Evolutionary conservation across 768 basidiomycete species (phyloP).

Genomic region (Rhodotorula sphaerocarpa): DNA sequence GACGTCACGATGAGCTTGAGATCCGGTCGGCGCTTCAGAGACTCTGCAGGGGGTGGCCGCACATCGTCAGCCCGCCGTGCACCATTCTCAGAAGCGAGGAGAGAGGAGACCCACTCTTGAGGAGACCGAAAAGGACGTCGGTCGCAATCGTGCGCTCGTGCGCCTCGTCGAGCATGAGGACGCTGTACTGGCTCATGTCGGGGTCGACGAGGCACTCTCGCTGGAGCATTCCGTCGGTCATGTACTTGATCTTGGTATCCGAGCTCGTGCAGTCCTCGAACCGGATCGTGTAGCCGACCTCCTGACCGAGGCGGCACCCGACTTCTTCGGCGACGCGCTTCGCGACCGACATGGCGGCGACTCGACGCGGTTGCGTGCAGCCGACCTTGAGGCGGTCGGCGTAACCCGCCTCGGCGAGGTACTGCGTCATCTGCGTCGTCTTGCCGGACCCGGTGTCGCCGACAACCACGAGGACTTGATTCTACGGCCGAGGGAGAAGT

Average conservation of each 20-base stretch:
- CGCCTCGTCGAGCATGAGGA: conserved; percentile 97
- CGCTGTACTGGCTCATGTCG: conserved; percentile 81
- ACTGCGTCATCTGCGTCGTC: conserved; percentile 98
- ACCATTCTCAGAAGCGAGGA: not conserved
- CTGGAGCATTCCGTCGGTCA: conserved; percentile 99
- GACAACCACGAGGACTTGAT: conserved; percentile 95
- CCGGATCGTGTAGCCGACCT: conserved; percentile 97
- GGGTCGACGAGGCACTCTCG: conserved; percentile 95
- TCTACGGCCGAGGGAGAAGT: conserved; percentile 48
- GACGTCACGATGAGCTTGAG: conserved; percentile 97
- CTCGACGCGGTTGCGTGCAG: conserved; percentile 97
- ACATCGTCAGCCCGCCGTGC: not conserved
- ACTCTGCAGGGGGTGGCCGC: conserved; percentile 54
- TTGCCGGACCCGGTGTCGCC: conserved; percentile 99
- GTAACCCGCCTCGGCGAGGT: conserved; percentile 87
- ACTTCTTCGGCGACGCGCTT: conserved; percentile 98
- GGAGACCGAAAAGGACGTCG: conserved; percentile 88
- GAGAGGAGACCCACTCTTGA: conserved; percentile 59
- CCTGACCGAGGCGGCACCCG: conserved; percentile 90
- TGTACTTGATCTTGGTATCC: conserved; percentile 98
- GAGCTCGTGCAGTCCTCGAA: conserved; percentile 99
- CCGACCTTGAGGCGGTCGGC: conserved; percentile 86
- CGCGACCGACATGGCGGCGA: conserved; percentile 97
- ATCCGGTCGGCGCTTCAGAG: conserved; percentile 86
- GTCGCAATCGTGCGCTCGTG: conserved; percentile 98